Percentiles rank a stretch among this genome's conserved stretches.
These are phyloP conservation scores for Colletotrichum siamense DNA, from an alignment of 2,329 filamentous ascomycete species.

Conservation along the genomic window DNA sequence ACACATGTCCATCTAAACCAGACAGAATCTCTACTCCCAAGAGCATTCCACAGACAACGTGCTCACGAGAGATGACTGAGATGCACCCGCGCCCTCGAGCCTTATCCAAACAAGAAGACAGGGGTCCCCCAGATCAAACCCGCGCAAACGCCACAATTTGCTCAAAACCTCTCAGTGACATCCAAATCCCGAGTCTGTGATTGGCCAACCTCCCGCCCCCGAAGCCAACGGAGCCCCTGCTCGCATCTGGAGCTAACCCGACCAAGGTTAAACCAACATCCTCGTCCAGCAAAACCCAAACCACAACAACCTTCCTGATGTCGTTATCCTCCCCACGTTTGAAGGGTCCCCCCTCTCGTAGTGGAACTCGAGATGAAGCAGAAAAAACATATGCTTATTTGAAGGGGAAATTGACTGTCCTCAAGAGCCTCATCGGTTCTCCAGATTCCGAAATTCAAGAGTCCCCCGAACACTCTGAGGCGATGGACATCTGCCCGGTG, in stretches of 20 bases:
- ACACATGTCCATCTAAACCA: background rate
- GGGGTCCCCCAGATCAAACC: background rate
- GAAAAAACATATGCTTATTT: background rate
- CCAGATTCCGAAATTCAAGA: background rate
- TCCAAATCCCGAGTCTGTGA: background rate
- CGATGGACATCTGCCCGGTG: background rate
- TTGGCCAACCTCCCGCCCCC: background rate
- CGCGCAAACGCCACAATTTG: conserved; percentile 44
- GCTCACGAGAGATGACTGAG: background rate
- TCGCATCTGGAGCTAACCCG: conserved; percentile 16
- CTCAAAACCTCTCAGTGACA: conserved; percentile 52
- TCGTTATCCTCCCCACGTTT: background rate
- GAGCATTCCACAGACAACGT: background rate
- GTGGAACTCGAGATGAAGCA: background rate
- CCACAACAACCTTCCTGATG: background rate
- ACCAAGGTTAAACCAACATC: conserved; percentile 11
- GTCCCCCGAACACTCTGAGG: background rate
- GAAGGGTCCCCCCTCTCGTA: background rate
- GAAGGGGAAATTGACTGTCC: background rate
- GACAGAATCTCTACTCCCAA: background rate
- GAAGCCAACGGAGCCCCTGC: conserved; percentile 1
- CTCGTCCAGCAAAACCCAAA: background rate
- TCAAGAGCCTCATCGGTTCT: background rate
- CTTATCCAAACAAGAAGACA: background rate
- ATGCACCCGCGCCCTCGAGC: background rate